A percentile compares a stretch with the other conserved stretches of the same genome.
These are phyloP conservation scores for Bipolaris cookei DNA, from an alignment of 2,329 filamentous ascomycete species.

Conservation along the genomic window DNA sequence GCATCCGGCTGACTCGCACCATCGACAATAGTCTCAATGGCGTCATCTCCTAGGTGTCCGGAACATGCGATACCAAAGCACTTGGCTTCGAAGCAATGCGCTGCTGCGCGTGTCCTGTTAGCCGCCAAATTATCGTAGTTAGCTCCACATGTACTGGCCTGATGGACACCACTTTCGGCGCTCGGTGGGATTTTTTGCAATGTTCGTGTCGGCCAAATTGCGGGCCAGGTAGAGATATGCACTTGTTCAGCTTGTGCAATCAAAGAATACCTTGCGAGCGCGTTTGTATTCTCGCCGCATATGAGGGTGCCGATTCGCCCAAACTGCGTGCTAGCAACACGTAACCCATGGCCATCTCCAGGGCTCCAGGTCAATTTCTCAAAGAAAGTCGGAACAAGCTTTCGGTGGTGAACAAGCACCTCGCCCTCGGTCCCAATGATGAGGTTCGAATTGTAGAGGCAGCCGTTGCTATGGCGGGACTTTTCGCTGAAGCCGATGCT, in stretches of 20 bases:
- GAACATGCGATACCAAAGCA: constrained; percentile 62
- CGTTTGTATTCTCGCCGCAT: constrained; percentile 66
- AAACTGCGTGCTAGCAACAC: constrained; percentile 54
- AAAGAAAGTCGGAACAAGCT: constrained; percentile 63
- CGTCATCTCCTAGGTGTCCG: constrained; percentile 51
- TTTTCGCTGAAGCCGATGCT: constrained; percentile 61
- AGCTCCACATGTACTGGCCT: neutral
- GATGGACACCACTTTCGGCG: neutral
- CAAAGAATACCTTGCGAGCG: constrained; percentile 59
- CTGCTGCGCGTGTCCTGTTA: constrained; percentile 60
- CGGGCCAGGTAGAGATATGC: constrained; percentile 63
- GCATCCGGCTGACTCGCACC: constrained; percentile 38
- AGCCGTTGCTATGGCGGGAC: constrained; percentile 52
- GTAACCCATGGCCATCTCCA: constrained; percentile 60
- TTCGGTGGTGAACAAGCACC: constrained; percentile 60
- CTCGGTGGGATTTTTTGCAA: neutral
- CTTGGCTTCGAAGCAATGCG: constrained; percentile 65
- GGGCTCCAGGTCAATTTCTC: constrained; percentile 63
- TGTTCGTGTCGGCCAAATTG: constrained; percentile 59
- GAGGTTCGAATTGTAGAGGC: constrained; percentile 60
- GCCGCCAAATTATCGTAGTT: constrained; percentile 63
- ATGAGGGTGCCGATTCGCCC: constrained; percentile 60
- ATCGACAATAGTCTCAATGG: constrained; percentile 45
- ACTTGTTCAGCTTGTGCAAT: constrained; percentile 64
- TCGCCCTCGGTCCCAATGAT: constrained; percentile 55